Base-by-base conservation (phyloP, 2,329 filamentous ascomycete genomes). In the Clonostachys byssicola region DNA sequence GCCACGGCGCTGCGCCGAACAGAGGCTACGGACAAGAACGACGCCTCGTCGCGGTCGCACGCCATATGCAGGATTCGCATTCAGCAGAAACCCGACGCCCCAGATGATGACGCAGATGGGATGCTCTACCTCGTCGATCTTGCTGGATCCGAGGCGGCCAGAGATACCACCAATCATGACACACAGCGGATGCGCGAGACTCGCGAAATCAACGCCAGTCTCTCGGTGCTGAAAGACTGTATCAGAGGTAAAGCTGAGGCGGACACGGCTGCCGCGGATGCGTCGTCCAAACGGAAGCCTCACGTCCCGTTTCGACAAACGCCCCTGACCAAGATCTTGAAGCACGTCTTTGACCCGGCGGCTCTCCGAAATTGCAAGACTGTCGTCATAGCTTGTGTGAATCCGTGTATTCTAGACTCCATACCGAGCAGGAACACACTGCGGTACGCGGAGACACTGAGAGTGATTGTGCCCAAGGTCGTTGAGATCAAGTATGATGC, bases 211-310 rank as follows among this genome's bases (percentile, higher is more conserved):
- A 76, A 76, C 52, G 64, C 60, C 9, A 75, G 72, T 49, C 62
- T 77, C 1, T 75, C 73, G 0, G 65, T 72, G 0, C 63, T 79
- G 3, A 78, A 78, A 49, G 75, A 78, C 52, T 78, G 74, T 48
- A 78, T 79, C 44, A 67, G 74, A 2, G 71, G 68, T 2, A 67
- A 69, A 17, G 67, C 68, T 1, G 56, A 64, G 34, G 53, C 62
- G 1, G 66, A 74, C 40, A 56, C 58, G 7, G 40, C 49, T 1
- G 47, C 46, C 10, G 48, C 38, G 16, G 48, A 45, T 33, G 18
- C 47, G 8, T 47, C 20, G 41, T 57, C 55, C 50, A 68, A 65
- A 53, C 8, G 23, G 23, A 62, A 60, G 44, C 56, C 61, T 0
- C 67, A 73, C 45, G 60, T 77, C 0, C 73, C 73, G 0, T 76